These are phyloP conservation scores for Singerocomus rubriflavus DNA, from an alignment of 1,284 basidiomycete species.

Conservation along the genomic window DNA sequence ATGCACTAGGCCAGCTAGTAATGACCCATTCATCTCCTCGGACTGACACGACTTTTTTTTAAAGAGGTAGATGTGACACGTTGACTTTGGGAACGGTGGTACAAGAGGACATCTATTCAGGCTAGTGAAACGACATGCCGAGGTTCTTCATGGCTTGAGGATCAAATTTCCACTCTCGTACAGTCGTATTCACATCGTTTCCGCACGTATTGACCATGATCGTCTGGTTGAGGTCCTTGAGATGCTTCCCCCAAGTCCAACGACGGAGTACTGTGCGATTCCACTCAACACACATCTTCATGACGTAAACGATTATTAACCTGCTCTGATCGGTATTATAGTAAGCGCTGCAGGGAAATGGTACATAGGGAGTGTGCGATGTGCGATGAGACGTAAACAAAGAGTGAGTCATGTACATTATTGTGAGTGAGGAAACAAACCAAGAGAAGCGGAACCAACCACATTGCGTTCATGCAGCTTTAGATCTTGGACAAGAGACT, in stretches of 20 bases:
- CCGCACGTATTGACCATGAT: not conserved
- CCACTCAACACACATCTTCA: not conserved
- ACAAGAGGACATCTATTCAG: not conserved
- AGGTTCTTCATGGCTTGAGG: too few species aligned
- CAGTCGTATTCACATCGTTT: not conserved
- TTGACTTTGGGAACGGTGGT: not conserved
- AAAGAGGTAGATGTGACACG: not conserved
- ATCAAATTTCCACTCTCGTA: not conserved
- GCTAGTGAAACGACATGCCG: not conserved
- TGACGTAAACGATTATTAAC: not conserved
- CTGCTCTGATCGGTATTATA: not conserved
- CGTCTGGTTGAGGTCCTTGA: not conserved
- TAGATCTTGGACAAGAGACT: constrained; percentile 13
- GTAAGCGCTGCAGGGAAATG: not conserved
- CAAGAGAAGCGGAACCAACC: not conserved
- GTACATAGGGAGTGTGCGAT: not conserved
- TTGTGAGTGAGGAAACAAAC: not conserved
- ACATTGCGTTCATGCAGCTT: not conserved
- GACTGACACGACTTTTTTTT: not conserved
- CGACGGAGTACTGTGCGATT: too few species aligned
- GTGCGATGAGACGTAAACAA: not conserved
- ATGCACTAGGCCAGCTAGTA: too few species aligned
- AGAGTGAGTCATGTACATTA: constrained; percentile 29
- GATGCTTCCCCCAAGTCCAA: too few species aligned
- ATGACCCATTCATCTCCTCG: not conserved